Conservation (phyloP, 2,329 filamentous ascomycete genomes). For the Fusarium protoensiforme region DNA sequence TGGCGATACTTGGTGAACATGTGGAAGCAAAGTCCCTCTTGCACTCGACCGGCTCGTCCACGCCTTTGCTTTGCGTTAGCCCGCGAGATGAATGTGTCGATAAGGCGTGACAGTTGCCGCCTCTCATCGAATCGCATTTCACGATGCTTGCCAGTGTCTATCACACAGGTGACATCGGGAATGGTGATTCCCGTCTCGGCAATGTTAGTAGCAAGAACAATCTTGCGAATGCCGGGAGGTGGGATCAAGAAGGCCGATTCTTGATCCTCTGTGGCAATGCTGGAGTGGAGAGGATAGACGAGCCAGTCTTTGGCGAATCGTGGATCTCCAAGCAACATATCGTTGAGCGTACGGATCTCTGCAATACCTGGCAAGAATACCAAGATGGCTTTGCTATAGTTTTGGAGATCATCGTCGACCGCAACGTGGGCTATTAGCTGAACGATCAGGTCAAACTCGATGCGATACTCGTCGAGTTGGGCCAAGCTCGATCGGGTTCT, state of each 20-base stretch:
- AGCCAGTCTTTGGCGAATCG: constrained; percentile 83
- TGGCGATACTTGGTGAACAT: constrained; percentile 92
- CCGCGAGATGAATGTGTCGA: constrained; percentile 94
- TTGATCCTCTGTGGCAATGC: constrained; percentile 95
- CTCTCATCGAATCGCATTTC: constrained; percentile 98
- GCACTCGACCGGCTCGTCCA: constrained; percentile 93
- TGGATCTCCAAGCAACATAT: constrained; percentile 81
- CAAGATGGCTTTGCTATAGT: constrained; percentile 90
- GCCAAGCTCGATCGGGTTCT: constrained; percentile 80
- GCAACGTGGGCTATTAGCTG: constrained; percentile 83
- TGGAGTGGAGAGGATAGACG: constrained; percentile 91
- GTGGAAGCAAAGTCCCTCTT: constrained; percentile 95
- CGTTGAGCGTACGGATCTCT: constrained; percentile 89
- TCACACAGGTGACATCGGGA: constrained; percentile 95
- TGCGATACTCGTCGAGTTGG: constrained; percentile 88
- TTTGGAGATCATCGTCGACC: constrained; percentile 70
- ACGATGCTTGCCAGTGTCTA: constrained; percentile 96
- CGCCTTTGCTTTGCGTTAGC: constrained; percentile 96
- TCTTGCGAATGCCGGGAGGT: constrained; percentile 84
- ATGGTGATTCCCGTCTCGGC: constrained; percentile 99
- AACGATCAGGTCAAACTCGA: constrained; percentile 88
- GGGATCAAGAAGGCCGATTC: constrained; percentile 92
- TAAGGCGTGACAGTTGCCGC: constrained; percentile 87
- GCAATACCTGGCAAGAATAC: constrained; percentile 95
- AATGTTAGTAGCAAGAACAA: constrained; percentile 97